Conservation (phyloP, 75 land plant species). For the Isoetes taiwanensis region DNA sequence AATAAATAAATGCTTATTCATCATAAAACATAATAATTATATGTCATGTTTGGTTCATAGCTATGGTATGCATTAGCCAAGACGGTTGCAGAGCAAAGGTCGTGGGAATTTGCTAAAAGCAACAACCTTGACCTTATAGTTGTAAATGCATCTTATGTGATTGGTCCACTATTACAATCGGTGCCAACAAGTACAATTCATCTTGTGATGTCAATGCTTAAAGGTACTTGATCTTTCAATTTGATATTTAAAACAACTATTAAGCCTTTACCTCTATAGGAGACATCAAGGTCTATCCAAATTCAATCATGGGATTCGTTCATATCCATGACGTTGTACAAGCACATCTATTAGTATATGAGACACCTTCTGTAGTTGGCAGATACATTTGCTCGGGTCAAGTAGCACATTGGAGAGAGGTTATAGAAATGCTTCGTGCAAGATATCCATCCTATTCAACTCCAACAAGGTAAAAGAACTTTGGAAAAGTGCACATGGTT, state of each 20-base stretch:
- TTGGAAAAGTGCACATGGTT: not conserved
- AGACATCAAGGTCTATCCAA: slow-evolving; percentile 36
- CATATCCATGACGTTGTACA: slow-evolving; percentile 71
- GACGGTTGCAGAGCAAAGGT: slow-evolving; percentile 66
- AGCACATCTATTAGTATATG: slow-evolving; percentile 69
- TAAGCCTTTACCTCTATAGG: slow-evolving; percentile 1
- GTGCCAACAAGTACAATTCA: slow-evolving; percentile 75
- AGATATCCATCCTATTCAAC: slow-evolving; percentile 59
- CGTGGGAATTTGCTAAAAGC: slow-evolving; percentile 52
- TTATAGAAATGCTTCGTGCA: slow-evolving; percentile 48
- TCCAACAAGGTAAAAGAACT: slow-evolving; percentile 36
- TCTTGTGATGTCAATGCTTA: slow-evolving; percentile 37
- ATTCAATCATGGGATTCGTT: slow-evolving; percentile 61
- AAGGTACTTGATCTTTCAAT: slow-evolving; percentile 29
- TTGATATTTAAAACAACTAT: not conserved
- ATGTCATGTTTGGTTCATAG: slow-evolving; percentile 16
- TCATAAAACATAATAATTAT: not conserved
- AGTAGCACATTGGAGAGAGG: slow-evolving; percentile 75
- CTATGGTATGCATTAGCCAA: slow-evolving; percentile 90
- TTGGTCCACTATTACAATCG: slow-evolving; percentile 64
- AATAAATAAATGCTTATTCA: slow-evolving; percentile 22
- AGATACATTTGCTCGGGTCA: slow-evolving; percentile 71
- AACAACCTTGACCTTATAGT: slow-evolving; percentile 59
- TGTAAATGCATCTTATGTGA: slow-evolving; percentile 73
- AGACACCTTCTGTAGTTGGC: slow-evolving; percentile 46